These are phyloP conservation scores for Nannizziopsis arthrosporioides DNA, from an alignment of 2,329 filamentous ascomycete species.

Conservation along the genomic window DNA sequence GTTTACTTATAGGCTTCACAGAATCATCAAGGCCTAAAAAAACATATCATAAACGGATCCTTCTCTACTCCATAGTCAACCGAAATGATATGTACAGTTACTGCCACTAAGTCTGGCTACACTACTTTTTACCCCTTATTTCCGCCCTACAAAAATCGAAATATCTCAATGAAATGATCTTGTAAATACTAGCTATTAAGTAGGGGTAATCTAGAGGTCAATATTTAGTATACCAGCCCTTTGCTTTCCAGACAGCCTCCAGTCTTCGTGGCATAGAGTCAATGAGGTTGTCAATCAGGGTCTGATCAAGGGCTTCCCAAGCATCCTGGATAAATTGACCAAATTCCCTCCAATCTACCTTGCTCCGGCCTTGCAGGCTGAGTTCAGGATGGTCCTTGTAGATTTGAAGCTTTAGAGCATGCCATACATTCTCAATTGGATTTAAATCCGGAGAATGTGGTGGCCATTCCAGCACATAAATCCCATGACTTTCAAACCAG, in stretches of 20 bases:
- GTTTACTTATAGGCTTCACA: no score
- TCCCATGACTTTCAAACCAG: conserved; percentile 7
- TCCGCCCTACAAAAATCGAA: no score
- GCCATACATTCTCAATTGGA: conserved; percentile 16
- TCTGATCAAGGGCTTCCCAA: conserved; percentile 7
- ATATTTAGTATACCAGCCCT: conserved; percentile 10
- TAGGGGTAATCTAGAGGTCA: not conserved
- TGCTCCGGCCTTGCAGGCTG: not conserved
- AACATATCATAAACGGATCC: no score
- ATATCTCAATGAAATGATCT: no score
- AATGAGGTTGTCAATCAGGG: conserved; percentile 2
- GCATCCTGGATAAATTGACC: not conserved
- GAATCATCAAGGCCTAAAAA: no score
- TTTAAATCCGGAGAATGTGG: conserved; percentile 15
- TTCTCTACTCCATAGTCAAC: no score
- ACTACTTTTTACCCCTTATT: no score
- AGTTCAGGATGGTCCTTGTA: conserved; percentile 6
- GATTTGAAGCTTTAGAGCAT: conserved; percentile 12
- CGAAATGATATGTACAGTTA: no score
- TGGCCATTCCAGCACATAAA: conserved; percentile 13
- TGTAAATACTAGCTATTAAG: no score
- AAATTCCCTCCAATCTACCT: not conserved
- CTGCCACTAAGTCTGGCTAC: no score
- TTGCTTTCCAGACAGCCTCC: conserved; percentile 4
- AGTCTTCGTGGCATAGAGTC: conserved; percentile 1